phyloP scores from a whole-genome alignment of 2,329 filamentous ascomycete species.

The Penicillium sp. region DNA sequence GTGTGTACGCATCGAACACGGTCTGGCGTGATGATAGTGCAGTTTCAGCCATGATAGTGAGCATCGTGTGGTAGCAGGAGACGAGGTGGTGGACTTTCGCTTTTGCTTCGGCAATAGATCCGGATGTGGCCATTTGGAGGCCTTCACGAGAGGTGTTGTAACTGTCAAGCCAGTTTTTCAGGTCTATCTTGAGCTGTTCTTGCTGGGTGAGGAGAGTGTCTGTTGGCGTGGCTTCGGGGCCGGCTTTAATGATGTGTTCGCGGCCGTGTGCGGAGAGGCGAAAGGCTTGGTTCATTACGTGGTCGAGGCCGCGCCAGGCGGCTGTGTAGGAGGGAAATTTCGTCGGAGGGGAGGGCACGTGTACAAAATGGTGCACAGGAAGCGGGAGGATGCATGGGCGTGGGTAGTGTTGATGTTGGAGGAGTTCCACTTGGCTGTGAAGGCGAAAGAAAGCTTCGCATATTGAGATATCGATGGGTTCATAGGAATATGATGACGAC shows the following conservation, averaged over 20 bases:
- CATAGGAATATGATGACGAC: constrained; percentile 4
- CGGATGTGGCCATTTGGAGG: not conserved
- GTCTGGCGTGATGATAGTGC: constrained; percentile 30
- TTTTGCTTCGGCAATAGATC: not conserved
- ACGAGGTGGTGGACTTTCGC: constrained; percentile 34
- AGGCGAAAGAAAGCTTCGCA: constrained; percentile 35
- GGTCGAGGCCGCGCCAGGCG: constrained; percentile 29
- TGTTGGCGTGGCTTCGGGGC: not conserved
- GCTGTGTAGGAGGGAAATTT: constrained; percentile 12
- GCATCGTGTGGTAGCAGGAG: constrained; percentile 48
- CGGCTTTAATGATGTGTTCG: not conserved
- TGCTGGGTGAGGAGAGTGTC: not conserved
- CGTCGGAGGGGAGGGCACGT: not conserved
- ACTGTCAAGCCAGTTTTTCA: not conserved
- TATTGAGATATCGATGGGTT: constrained; percentile 27
- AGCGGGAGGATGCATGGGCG: constrained; percentile 18
- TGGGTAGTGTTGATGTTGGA: constrained; percentile 27
- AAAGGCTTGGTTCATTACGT: constrained; percentile 25
- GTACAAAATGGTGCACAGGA: not conserved
- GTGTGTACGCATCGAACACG: constrained; percentile 28
- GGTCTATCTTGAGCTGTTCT: not conserved
- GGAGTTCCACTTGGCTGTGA: constrained; percentile 33
- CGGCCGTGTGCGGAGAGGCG: constrained; percentile 21
- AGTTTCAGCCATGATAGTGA: constrained; percentile 46
- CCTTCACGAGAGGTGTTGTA: not conserved